Percentiles rank a stretch among this genome's conserved stretches.
Evolutionary conservation across 805 yeast genomes (phyloP).

Genomic region (Pichia insulana): DNA sequence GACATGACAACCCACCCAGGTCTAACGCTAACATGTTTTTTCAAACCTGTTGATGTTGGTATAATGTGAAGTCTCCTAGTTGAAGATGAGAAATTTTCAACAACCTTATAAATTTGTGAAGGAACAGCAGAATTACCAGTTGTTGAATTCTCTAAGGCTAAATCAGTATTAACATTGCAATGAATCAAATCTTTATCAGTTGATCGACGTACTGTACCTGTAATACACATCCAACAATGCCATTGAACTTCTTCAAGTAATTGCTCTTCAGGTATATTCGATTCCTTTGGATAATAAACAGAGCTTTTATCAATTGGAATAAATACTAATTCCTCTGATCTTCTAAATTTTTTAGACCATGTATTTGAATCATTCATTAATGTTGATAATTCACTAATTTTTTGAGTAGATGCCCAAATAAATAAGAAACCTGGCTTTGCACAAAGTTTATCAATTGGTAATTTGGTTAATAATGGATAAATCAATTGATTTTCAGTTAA

Average conservation of each 20-base stretch:
- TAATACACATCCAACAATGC: slow-evolving; percentile 98
- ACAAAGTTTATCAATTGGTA: slow-evolving; percentile 67
- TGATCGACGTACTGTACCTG: slow-evolving; percentile 86
- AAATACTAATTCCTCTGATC: slow-evolving; percentile 84
- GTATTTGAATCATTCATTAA: slow-evolving; percentile 30
- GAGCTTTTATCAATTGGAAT: slow-evolving; percentile 62
- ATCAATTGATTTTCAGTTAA: slow-evolving; percentile 66
- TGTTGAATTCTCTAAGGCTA: slow-evolving; percentile 52
- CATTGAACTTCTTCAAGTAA: slow-evolving; percentile 70
- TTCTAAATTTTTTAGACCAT: slow-evolving; percentile 60
- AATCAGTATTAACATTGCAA: slow-evolving; percentile 87
- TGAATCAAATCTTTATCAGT: slow-evolving; percentile 79
- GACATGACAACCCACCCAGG: slow-evolving; percentile 89
- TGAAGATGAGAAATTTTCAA: slow-evolving; percentile 83
- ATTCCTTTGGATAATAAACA: slow-evolving; percentile 54
- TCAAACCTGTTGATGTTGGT: slow-evolving; percentile 61
- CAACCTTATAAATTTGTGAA: slow-evolving; percentile 64
- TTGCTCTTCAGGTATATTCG: slow-evolving; percentile 34
- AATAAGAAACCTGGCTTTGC: slow-evolving; percentile 81
- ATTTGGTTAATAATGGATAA: slow-evolving; percentile 47
- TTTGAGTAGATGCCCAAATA: slow-evolving; percentile 78
- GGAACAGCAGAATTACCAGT: slow-evolving; percentile 51
- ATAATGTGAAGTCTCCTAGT: slow-evolving; percentile 77
- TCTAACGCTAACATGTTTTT: slow-evolving; percentile 55
- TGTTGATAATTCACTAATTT: slow-evolving; percentile 53